These are phyloP conservation scores for Trypanosoma melophagium DNA, from an alignment of 208 protist genomes.

Conservation along the genomic window DNA sequence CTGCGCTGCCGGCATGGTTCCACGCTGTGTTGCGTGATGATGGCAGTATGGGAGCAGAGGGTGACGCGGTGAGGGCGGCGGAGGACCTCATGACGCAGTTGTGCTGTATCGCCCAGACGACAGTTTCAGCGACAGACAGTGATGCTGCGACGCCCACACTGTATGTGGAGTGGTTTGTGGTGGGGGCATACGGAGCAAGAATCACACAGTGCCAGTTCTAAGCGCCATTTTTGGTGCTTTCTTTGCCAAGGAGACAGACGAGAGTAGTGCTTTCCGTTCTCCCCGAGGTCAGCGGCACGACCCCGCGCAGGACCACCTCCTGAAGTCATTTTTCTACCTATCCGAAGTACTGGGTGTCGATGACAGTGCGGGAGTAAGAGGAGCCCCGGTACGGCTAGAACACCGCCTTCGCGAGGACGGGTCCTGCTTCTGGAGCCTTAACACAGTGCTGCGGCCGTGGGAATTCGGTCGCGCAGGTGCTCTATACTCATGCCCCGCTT, in stretches of 20 bases:
- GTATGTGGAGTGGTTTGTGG: conserved; percentile 66
- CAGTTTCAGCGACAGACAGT: neutral
- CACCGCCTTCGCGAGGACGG: conserved; percentile 73
- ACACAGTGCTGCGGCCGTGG: conserved; percentile 54
- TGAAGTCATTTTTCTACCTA: conserved; percentile 6
- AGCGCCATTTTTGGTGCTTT: conserved; percentile 37
- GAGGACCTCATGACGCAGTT: neutral
- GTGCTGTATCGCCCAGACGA: neutral
- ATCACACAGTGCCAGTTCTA: conserved; percentile 37
- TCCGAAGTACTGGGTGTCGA: conserved; percentile 5
- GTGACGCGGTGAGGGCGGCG: neutral
- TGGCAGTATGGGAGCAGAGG: neutral
- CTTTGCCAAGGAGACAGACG: conserved; percentile 28
- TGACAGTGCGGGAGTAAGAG: neutral
- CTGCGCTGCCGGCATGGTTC: conserved; percentile 48
- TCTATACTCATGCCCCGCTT: conserved; percentile 45
- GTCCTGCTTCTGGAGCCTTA: conserved; percentile 65
- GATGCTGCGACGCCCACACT: conserved; percentile 19
- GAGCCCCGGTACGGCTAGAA: conserved; percentile 8
- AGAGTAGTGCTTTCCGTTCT: neutral
- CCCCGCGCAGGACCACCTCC: neutral
- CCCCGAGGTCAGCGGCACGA: neutral
- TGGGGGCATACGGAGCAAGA: conserved; percentile 48
- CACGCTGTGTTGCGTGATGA: conserved; percentile 20
- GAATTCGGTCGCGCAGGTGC: conserved; percentile 11